These are phyloP conservation scores for Pelargonium fulgidum DNA, from an alignment of 441 rosid genomes.

Conservation along the genomic window DNA sequence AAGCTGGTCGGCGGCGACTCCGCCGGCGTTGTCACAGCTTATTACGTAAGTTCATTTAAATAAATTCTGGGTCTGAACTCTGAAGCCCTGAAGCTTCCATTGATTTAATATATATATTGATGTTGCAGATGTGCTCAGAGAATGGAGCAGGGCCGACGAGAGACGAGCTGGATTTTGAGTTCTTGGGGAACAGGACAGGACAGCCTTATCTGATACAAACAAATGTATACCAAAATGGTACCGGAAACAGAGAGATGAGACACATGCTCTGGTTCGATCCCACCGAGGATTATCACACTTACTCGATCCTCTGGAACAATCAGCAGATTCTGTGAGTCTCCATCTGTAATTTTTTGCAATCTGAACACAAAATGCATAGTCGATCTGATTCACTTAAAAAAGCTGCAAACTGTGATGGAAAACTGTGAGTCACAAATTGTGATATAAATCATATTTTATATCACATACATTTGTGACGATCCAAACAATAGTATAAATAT, in stretches of 20 bases:
- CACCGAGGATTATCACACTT: slow-evolving; percentile 36
- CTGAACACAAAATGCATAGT: no score
- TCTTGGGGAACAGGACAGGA: slow-evolving; percentile 23
- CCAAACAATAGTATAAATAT: no score
- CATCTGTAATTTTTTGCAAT: background rate
- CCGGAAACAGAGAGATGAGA: slow-evolving; percentile 51
- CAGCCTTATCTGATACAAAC: slow-evolving; percentile 45
- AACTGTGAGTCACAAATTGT: no score
- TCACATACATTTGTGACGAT: no score
- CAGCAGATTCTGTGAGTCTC: slow-evolving; percentile 48
- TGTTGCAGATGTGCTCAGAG: background rate
- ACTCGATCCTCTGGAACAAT: slow-evolving; percentile 56
- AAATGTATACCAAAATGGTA: slow-evolving; percentile 52
- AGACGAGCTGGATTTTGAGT: slow-evolving; percentile 25
- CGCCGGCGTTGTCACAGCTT: slow-evolving; percentile 83
- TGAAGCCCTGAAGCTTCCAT: background rate
- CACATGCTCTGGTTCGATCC: slow-evolving; percentile 60
- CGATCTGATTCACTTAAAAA: no score
- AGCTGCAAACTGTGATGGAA: no score
- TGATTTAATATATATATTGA: background rate
- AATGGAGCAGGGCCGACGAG: no score
- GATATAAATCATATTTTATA: no score
- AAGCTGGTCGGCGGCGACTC: slow-evolving; percentile 80
- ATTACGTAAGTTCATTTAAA: slow-evolving; percentile 40
- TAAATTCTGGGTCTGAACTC: no score